phyloP scores from a whole-genome alignment of 129 eudicot genomes.

The Ambrosia artemisiifolia region DNA sequence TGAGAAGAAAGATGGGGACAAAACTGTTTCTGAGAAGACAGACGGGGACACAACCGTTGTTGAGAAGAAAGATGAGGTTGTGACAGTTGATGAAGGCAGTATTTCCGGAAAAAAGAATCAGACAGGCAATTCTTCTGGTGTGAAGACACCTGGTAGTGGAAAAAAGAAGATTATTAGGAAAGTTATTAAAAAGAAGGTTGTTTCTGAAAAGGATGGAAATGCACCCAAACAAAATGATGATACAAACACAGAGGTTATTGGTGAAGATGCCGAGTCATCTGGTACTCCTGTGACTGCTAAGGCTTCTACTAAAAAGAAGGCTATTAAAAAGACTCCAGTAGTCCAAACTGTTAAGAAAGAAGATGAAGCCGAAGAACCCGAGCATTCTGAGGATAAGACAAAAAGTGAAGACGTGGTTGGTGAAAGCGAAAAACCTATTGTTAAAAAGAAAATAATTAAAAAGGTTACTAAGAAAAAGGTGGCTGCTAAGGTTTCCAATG shows the following conservation, averaged over 20 bases:
- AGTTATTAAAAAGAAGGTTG: constrained; percentile 67
- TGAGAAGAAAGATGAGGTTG: constrained; percentile 3
- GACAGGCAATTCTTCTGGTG: constrained; percentile 35
- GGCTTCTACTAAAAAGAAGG: constrained; percentile 49
- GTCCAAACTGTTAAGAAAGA: constrained; percentile 33
- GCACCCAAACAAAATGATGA: constrained; percentile 33
- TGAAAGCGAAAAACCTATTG: constrained; percentile 43
- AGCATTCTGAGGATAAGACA: constrained; percentile 38
- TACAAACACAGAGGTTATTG: constrained; percentile 31
- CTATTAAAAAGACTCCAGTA: constrained; percentile 42
- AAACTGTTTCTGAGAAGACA: background rate
- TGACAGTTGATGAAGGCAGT: constrained; percentile 34
- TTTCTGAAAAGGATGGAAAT: constrained; percentile 40
- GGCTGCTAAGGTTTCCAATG: constrained; percentile 32
- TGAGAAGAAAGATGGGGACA: background rate
- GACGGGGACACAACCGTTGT: background rate
- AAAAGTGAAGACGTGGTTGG: constrained; percentile 31
- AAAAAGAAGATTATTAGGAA: constrained; percentile 67
- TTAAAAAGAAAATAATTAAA: constrained; percentile 68
- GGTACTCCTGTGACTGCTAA: constrained; percentile 37
- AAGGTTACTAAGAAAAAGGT: constrained; percentile 63
- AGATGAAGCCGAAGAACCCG: constrained; percentile 45
- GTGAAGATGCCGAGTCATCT: constrained; percentile 41
- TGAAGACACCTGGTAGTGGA: constrained; percentile 46
- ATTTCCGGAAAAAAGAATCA: constrained; percentile 33